Percentiles rank a stretch among this genome's conserved stretches.
phyloP scores from a whole-genome alignment of 805 yeast genomes.

The Jamesozyma rosinii region DNA sequence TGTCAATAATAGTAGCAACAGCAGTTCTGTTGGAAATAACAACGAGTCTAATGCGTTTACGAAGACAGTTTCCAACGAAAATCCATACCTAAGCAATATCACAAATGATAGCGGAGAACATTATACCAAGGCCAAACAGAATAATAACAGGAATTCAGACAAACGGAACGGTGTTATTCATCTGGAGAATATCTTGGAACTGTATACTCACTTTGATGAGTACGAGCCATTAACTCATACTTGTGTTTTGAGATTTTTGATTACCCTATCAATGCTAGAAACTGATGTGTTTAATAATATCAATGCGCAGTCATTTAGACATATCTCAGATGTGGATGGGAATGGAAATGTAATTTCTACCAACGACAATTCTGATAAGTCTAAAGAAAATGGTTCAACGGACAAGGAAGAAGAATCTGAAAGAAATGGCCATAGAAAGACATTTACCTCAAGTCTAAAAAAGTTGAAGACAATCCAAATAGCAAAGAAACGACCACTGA shows the following conservation, averaged over 20 bases:
- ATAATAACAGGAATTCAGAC: background rate
- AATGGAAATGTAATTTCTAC: background rate
- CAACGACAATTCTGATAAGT: background rate
- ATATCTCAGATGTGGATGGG: slow-evolving; percentile 13
- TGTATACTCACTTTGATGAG: slow-evolving; percentile 20
- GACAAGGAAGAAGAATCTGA: slow-evolving; percentile 4
- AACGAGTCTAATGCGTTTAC: background rate
- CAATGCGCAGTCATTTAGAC: slow-evolving; percentile 17
- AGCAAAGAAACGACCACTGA: slow-evolving; percentile 16
- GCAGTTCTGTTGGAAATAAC: background rate
- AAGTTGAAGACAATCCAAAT: slow-evolving; percentile 15
- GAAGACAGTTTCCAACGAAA: background rate
- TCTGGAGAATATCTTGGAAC: slow-evolving; percentile 17
- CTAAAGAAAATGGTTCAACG: background rate
- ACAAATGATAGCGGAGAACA: background rate
- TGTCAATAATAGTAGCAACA: slow-evolving; percentile 1
- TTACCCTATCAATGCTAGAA: slow-evolving; percentile 21
- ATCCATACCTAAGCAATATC: background rate
- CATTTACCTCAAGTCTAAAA: slow-evolving; percentile 20
- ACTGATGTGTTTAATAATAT: slow-evolving; percentile 19
- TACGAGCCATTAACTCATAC: slow-evolving; percentile 24
- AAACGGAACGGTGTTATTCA: slow-evolving; percentile 4
- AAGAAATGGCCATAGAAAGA: slow-evolving; percentile 9
- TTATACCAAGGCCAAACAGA: background rate
- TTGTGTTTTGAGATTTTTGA: slow-evolving; percentile 20